Percentiles rank a stretch among this genome's conserved stretches.
Evolutionary conservation across 148 eudicot genomes (phyloP).

Genomic region (Vaccinium macrocarpon): DNA sequence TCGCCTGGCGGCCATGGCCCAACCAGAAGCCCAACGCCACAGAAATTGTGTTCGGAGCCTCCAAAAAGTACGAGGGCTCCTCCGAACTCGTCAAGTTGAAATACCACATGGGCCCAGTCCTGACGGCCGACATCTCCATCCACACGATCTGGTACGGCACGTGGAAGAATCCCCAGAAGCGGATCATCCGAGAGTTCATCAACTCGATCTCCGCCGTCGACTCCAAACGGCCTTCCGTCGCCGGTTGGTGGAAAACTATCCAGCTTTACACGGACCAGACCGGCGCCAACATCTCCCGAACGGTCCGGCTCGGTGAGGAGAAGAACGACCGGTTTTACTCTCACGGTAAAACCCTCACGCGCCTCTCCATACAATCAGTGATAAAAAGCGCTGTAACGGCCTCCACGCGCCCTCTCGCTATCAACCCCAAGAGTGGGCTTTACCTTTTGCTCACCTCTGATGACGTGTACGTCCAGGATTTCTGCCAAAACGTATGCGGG

Average conservation of each 20-base stretch:
- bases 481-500: constrained; percentile 77
- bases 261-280: constrained; percentile 87
- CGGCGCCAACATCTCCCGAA: constrained; percentile 61
- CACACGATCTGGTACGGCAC: constrained; percentile 83
- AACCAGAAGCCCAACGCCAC: constrained; percentile 29
- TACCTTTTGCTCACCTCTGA: constrained; percentile 68
- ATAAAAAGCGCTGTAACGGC: constrained; percentile 70
- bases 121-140: constrained; percentile 69
- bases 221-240: constrained; percentile 52
- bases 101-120: constrained; percentile 96
- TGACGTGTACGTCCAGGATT: constrained; percentile 81
- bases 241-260: constrained; percentile 89
- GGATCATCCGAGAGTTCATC: constrained; percentile 75
- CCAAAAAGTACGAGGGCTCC: constrained; percentile 75
- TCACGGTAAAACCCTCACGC: constrained; percentile 68
- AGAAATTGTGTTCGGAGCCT: constrained; percentile 36
- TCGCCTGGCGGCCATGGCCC: constrained; percentile 78
- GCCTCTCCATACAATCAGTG: constrained; percentile 69
- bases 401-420: constrained; percentile 58
- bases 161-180: constrained; percentile 61
- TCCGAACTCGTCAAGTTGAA: constrained; percentile 65
- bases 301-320: constrained; percentile 53
- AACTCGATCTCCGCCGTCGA: constrained; percentile 59
- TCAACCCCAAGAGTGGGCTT: constrained; percentile 63
- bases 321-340: constrained; percentile 83